Evolutionary conservation across 2,329 filamentous ascomycete genomes (phyloP), one percentile per base, ranked within the genome.

Genomic region (Bipolaris victoriae): DNA sequence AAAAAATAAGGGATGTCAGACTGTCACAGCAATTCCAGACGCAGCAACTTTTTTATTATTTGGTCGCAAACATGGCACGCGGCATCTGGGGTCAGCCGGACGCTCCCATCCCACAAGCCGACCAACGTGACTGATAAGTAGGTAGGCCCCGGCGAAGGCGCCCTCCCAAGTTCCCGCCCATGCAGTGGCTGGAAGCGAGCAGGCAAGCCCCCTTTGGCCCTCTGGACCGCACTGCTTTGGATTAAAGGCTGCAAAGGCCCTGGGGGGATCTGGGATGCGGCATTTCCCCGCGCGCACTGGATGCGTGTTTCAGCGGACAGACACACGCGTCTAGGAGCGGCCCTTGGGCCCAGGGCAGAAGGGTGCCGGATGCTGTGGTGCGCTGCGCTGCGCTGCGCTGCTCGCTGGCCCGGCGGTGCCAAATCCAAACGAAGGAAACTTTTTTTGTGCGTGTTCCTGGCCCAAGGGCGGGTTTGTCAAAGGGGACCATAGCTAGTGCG

Each of bases 381-480:
- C 24, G 22, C 22, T 24, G 16, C 16, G 16, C 16, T 16, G 16
- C 16, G 16, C 16, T 29, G 26, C 7, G 26, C 26, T 29, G 26
- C 40, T 37, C 13, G 10, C 46, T 39, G 40, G 39, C 22, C 6
- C 26, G 15, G 36, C 36, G 33, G 16, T 43, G 44, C 51, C 36
- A 57, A 60, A 55, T 57, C 51, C 36, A 57, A 60, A 55, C 57
- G 43, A 63, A 59, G 51, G 49, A 37, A 63, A 52, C 36, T 39
- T 65, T 46, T 46, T 65, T 62, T 66, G 58, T 66, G 67, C 58
- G 50, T 63, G 67, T 67, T 60, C 67, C 67, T 67, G 67, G 62
- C 67, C 58, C 63, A 54, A 59, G 52, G 57, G 58, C 49, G 43
- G 49, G 26, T 29, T 49, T 49, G 44, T 57, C 54, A 53, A 63